phyloP scores from a whole-genome alignment of 768 basidiomycete genomes.

The Podaxis carcinomalis region DNA sequence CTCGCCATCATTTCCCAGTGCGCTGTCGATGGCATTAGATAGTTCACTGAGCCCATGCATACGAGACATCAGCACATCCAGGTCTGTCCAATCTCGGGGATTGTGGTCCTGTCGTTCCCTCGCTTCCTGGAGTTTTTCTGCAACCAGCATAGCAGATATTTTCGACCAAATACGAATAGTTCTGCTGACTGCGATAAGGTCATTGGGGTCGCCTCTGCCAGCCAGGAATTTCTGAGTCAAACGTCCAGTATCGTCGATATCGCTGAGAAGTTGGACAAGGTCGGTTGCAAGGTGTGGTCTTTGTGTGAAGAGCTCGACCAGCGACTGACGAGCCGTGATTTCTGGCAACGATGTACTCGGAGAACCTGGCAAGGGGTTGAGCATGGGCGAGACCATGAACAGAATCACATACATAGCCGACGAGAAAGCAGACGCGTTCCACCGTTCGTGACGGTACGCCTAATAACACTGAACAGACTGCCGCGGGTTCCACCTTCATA shows the following conservation, averaged over 20 bases:
- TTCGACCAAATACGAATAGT: slow-evolving; percentile 58
- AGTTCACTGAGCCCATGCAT: slow-evolving; percentile 50
- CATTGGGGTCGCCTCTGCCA: slow-evolving; percentile 60
- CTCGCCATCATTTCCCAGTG: slow-evolving; percentile 28
- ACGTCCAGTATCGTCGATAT: slow-evolving; percentile 67
- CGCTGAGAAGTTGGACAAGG: slow-evolving; percentile 47
- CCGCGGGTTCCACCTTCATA: slow-evolving; percentile 72
- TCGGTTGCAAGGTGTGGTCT: slow-evolving; percentile 64
- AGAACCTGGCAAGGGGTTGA: slow-evolving; percentile 40
- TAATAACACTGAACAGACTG: slow-evolving; percentile 69
- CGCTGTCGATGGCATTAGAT: slow-evolving; percentile 50
- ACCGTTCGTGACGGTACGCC: slow-evolving; percentile 72
- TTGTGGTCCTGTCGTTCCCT: slow-evolving; percentile 25
- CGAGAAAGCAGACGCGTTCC: slow-evolving; percentile 72
- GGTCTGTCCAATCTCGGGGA: slow-evolving; percentile 46
- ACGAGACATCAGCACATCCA: slow-evolving; percentile 49
- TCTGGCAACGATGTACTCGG: slow-evolving; percentile 74
- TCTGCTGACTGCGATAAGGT: slow-evolving; percentile 59
- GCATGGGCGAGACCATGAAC: slow-evolving; percentile 21
- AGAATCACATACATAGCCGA: slow-evolving; percentile 64
- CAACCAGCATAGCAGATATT: slow-evolving; percentile 45
- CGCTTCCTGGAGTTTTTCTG: slow-evolving; percentile 54
- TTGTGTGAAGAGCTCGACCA: slow-evolving; percentile 66
- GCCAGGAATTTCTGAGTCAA: slow-evolving; percentile 75
- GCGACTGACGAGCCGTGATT: slow-evolving; percentile 69